Evolutionary conservation across 768 basidiomycete species (phyloP).

Genomic region (Cystobasidium onofrii): DNA sequence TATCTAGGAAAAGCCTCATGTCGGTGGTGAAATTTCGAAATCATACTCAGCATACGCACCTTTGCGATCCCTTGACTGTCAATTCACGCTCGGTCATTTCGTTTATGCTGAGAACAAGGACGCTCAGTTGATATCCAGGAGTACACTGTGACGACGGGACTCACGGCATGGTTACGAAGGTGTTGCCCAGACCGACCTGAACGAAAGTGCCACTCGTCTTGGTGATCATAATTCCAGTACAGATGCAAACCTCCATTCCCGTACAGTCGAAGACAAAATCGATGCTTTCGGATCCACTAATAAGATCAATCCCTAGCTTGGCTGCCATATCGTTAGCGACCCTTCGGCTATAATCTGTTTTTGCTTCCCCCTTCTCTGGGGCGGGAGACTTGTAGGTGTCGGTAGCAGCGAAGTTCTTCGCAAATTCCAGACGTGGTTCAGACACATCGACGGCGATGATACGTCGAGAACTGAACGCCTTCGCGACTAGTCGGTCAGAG

Average conservation of each 20-base stretch:
- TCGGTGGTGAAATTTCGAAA: background rate
- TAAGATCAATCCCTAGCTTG: background rate
- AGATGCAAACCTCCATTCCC: constrained; percentile 74
- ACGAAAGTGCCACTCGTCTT: constrained; percentile 59
- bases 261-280: constrained; percentile 28
- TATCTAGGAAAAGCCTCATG: background rate
- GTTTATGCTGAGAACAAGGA: background rate
- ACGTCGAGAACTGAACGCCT: constrained; percentile 75
- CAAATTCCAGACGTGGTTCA: background rate
- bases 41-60: background rate
- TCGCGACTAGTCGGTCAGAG: constrained; percentile 57
- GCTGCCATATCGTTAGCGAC: background rate
- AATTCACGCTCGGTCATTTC: constrained; percentile 2
- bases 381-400: constrained; percentile 2
- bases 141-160: background rate
- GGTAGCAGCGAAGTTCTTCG: constrained; percentile 44
- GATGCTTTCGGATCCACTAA: constrained; percentile 7
- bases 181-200: constrained; percentile 34
- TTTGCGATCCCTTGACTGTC: background rate
- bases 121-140: background rate
- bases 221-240: constrained; percentile 68
- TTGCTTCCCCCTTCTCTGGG: constrained; percentile 10
- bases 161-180: constrained; percentile 20
- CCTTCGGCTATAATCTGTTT: constrained; percentile 15
- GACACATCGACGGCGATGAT: constrained; percentile 69